Conservation (phyloP, 768 basidiomycete genomes). For the Myochromella boudieri region DNA sequence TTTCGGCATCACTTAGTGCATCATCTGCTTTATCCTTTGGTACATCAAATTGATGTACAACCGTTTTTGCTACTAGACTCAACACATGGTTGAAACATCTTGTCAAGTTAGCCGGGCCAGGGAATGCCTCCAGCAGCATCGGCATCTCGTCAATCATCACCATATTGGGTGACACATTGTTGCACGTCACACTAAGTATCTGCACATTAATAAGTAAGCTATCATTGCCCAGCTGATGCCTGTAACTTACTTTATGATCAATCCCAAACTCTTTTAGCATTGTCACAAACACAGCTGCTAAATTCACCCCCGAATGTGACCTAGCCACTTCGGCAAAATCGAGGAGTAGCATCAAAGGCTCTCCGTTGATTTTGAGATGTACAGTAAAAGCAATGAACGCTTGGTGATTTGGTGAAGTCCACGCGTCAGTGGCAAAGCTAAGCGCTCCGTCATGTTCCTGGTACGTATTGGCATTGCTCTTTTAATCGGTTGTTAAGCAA, state of each 20-base stretch:
- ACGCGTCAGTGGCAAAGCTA: slow-evolving; percentile 32
- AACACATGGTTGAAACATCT: slow-evolving; percentile 39
- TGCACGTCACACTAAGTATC: slow-evolving; percentile 32
- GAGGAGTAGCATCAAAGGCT: slow-evolving; percentile 21
- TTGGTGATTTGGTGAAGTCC: slow-evolving; percentile 34
- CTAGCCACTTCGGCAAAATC: slow-evolving; percentile 38
- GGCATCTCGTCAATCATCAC: slow-evolving; percentile 29
- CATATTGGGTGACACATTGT: slow-evolving; percentile 37
- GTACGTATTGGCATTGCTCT: no score
- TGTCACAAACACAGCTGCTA: slow-evolving; percentile 31
- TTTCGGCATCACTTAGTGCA: slow-evolving; percentile 2
- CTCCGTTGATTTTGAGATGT: slow-evolving; percentile 26
- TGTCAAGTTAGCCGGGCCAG: slow-evolving; percentile 22
- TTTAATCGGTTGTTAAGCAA: no score
- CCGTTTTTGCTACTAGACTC: slow-evolving; percentile 32
- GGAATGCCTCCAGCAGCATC: slow-evolving; percentile 18
- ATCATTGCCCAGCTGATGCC: not conserved
- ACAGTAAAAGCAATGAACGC: slow-evolving; percentile 27
- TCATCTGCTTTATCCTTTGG: slow-evolving; percentile 22
- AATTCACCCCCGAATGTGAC: slow-evolving; percentile 33
- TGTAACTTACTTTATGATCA: slow-evolving; percentile 6
- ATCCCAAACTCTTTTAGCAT: slow-evolving; percentile 31
- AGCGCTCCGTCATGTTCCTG: slow-evolving; percentile 29
- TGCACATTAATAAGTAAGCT: slow-evolving; percentile 13
- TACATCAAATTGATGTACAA: slow-evolving; percentile 37